Evolutionary conservation across 306 rosid genomes (phyloP).

Genomic region (Cucumis hystrix): DNA sequence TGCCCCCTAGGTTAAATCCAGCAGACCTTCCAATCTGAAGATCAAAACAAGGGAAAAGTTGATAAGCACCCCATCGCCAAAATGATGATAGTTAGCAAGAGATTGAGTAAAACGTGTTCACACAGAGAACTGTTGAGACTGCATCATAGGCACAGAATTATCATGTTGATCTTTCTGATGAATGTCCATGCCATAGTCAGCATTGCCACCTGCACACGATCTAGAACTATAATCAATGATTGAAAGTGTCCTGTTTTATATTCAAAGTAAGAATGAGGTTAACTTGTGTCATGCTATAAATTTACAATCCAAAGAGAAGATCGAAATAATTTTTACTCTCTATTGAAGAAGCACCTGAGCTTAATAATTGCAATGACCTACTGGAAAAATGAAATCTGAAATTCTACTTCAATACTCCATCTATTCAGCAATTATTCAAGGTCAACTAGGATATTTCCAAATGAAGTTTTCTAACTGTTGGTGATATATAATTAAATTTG

Average conservation of each 20-base stretch:
- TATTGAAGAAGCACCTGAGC: neutral
- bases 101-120: constrained; percentile 12
- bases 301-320: neutral
- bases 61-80: neutral
- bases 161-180: constrained; percentile 98
- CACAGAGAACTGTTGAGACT: constrained; percentile 91
- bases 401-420: neutral
- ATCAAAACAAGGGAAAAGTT: neutral
- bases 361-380: neutral
- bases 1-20: constrained; percentile 72
- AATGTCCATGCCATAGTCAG: constrained; percentile 80
- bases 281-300: neutral
- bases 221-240: constrained; percentile 21
- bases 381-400: neutral
- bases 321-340: neutral
- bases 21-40: constrained; percentile 84
- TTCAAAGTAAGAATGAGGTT: neutral
- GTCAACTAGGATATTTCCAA: neutral
- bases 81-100: neutral
- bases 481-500: no score
- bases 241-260: neutral
- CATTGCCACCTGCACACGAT: constrained; percentile 56
- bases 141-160: constrained; percentile 77
- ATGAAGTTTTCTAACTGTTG: neutral
- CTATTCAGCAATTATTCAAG: neutral